Evolutionary conservation across 2,329 filamentous ascomycete genomes (phyloP).

Genomic region (Pyrenophora teres): DNA sequence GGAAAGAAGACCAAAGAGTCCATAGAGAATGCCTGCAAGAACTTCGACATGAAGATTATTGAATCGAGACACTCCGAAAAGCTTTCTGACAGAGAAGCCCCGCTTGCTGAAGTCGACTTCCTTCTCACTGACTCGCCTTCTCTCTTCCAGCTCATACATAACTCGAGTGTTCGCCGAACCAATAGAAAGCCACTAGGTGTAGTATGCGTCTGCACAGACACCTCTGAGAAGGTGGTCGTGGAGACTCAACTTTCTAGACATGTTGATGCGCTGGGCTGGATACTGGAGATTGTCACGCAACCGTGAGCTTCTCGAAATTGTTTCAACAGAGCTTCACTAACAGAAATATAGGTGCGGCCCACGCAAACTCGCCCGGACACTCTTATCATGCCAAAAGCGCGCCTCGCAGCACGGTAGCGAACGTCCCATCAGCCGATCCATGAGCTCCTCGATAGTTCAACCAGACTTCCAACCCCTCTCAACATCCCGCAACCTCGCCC

Average conservation of each 20-base stretch:
- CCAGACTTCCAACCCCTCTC: slow-evolving; percentile 16
- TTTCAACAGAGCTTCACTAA: background rate
- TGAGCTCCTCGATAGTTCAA: slow-evolving; percentile 14
- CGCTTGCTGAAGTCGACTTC: slow-evolving; percentile 26
- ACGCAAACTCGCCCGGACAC: slow-evolving; percentile 30
- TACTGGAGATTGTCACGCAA: slow-evolving; percentile 32
- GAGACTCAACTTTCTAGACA: slow-evolving; percentile 28
- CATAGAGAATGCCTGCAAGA: slow-evolving; percentile 30
- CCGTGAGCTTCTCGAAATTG: slow-evolving; percentile 23
- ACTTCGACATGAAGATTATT: slow-evolving; percentile 29
- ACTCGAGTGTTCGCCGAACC: slow-evolving; percentile 17
- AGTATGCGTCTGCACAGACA: slow-evolving; percentile 37
- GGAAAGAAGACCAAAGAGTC: slow-evolving; percentile 33
- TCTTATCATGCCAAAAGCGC: slow-evolving; percentile 30
- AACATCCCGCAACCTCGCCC: slow-evolving; percentile 14
- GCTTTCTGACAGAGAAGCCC: slow-evolving; percentile 9
- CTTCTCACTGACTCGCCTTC: slow-evolving; percentile 35
- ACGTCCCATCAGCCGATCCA: slow-evolving; percentile 23
- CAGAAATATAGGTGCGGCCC: slow-evolving; percentile 28
- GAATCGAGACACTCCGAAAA: slow-evolving; percentile 7
- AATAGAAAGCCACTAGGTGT: slow-evolving; percentile 27
- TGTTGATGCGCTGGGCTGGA: slow-evolving; percentile 34
- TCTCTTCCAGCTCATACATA: slow-evolving; percentile 26
- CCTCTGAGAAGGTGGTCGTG: slow-evolving; percentile 30
- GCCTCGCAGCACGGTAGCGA: slow-evolving; percentile 20